phyloP scores from a whole-genome alignment of 306 rosid species.

The Acacia melanoxylon region DNA sequence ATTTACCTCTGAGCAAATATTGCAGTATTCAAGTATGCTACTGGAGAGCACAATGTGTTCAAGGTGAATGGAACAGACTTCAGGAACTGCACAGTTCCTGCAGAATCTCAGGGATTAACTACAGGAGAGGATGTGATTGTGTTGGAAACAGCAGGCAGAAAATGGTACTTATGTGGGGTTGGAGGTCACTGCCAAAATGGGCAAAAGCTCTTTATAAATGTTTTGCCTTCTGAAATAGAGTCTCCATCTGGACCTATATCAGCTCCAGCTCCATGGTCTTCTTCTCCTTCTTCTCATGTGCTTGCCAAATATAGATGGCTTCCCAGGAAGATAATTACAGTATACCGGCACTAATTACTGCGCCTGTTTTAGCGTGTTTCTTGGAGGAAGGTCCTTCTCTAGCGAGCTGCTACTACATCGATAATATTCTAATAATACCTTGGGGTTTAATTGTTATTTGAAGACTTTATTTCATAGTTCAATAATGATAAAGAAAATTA shows the following conservation, averaged over 20 bases:
- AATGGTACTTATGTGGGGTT: constrained; percentile 34
- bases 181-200: not conserved
- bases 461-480: not conserved
- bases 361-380: not conserved
- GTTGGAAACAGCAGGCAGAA: constrained; percentile 6
- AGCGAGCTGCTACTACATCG: not conserved
- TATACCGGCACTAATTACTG: not conserved
- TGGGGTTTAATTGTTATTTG: not conserved
- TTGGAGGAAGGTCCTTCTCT: not conserved
- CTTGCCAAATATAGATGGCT: not conserved
- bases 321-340: not conserved
- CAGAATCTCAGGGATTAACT: not conserved
- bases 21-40: constrained; percentile 29
- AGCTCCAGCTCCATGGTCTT: not conserved
- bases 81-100: constrained; percentile 12
- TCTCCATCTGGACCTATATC: constrained; percentile 6
- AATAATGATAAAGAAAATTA: not conserved
- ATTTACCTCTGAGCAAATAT: not conserved
- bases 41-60: constrained; percentile 23
- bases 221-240: constrained; percentile 11
- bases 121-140: constrained; percentile 18
- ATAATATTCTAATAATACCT: not conserved
- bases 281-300: not conserved
- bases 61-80: constrained; percentile 30
- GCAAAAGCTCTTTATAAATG: constrained; percentile 29